Evolutionary conservation across 176 grass and related monocot species (phyloP).

Genomic region (Juncus effusus): DNA sequence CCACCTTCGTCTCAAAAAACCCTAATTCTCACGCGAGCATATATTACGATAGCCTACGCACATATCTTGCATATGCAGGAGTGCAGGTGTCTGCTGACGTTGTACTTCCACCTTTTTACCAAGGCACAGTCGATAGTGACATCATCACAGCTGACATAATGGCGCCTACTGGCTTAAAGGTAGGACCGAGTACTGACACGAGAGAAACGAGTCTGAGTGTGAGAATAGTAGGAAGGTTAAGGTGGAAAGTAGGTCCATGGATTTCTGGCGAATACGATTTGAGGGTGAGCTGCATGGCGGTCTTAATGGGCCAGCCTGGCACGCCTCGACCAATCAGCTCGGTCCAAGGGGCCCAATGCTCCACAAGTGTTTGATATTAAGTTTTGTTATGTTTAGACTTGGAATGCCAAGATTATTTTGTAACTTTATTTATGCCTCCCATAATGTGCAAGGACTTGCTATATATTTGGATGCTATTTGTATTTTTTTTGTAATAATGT

Average conservation of each 20-base stretch:
- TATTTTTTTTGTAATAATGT: too few relatives aligned
- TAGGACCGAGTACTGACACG: background rate
- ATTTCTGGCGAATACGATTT: slow-evolving; percentile 48
- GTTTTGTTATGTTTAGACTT: slow-evolving; percentile 3
- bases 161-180: slow-evolving; percentile 14
- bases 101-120: slow-evolving; percentile 39
- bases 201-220: slow-evolving; percentile 35
- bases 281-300: slow-evolving; percentile 48
- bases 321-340: slow-evolving; percentile 1
- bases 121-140: slow-evolving; percentile 33
- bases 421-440: too few relatives aligned
- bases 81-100: slow-evolving; percentile 30
- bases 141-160: slow-evolving; percentile 38
- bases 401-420: too few relatives aligned
- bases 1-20: slow-evolving; percentile 54
- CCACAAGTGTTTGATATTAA: slow-evolving; percentile 7
- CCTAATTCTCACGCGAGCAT: slow-evolving; percentile 59
- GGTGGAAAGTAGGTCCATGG: slow-evolving; percentile 69
- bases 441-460: too few relatives aligned
- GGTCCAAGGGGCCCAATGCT: slow-evolving; percentile 19
- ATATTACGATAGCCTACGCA: slow-evolving; percentile 52
- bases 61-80: slow-evolving; percentile 46
- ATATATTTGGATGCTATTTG: too few relatives aligned
- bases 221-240: slow-evolving; percentile 48
- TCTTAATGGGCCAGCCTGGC: background rate